Evolutionary conservation across 331 rosid species (phyloP).

Genomic region (Rosa hybrid): DNA sequence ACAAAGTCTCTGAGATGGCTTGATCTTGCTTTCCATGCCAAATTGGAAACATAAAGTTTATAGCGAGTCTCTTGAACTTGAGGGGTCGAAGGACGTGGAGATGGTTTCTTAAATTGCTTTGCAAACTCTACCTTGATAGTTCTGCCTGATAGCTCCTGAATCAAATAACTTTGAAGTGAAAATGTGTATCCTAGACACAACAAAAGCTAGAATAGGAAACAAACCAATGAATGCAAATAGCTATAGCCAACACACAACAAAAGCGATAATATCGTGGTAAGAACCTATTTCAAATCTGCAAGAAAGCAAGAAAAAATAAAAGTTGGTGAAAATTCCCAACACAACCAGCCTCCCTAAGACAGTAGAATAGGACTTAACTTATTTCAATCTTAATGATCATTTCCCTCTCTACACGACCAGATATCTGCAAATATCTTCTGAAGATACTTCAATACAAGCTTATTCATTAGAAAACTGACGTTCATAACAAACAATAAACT

Average conservation of each 20-base stretch:
- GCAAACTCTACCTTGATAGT: slow-evolving; percentile 65
- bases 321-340: background rate
- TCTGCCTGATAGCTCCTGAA: slow-evolving; percentile 76
- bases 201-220: background rate
- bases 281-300: background rate
- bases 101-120: slow-evolving; percentile 70
- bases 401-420: slow-evolving; percentile 3
- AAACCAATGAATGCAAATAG: background rate
- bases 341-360: background rate
- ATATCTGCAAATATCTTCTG: background rate
- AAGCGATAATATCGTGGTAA: background rate
- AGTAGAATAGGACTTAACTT: slow-evolving; percentile 16
- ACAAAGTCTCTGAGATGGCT: slow-evolving; percentile 68
- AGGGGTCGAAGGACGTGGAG: slow-evolving; percentile 51
- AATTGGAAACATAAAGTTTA: slow-evolving; percentile 71
- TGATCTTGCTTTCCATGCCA: slow-evolving; percentile 83
- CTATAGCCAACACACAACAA: background rate
- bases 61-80: slow-evolving; percentile 53
- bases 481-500: background rate
- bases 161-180: slow-evolving; percentile 9
- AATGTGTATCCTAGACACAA: slow-evolving; percentile 10
- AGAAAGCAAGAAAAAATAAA: background rate
- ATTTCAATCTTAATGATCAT: slow-evolving; percentile 19
- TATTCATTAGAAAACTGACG: background rate
- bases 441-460: background rate